These are phyloP conservation scores for Prinsepia uniflora DNA, from an alignment of 306 rosid genomes.

Conservation along the genomic window DNA sequence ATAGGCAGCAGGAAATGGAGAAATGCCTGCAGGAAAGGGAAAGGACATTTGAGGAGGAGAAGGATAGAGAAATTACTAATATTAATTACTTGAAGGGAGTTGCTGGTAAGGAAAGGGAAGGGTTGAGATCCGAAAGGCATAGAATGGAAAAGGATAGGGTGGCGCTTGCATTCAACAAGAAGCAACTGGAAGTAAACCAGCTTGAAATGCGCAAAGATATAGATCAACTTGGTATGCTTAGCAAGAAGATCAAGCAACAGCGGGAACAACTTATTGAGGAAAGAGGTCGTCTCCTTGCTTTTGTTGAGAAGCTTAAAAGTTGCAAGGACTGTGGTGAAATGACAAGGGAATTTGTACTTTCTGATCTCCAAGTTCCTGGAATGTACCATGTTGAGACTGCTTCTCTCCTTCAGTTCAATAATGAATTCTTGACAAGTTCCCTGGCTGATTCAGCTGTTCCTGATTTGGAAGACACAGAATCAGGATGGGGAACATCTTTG, in stretches of 20 bases:
- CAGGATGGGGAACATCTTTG: slow-evolving; percentile 47
- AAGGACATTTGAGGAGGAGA: slow-evolving; percentile 64
- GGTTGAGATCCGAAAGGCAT: slow-evolving; percentile 45
- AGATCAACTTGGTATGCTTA: slow-evolving; percentile 62
- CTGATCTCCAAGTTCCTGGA: slow-evolving; percentile 61
- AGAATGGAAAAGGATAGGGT: slow-evolving; percentile 54
- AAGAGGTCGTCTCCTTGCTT: slow-evolving; percentile 49
- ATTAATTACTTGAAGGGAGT: slow-evolving; percentile 51
- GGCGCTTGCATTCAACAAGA: slow-evolving; percentile 52
- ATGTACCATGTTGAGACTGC: slow-evolving; percentile 33
- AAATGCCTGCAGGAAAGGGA: slow-evolving; percentile 47
- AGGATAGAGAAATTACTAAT: slow-evolving; percentile 50
- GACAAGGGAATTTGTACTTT: slow-evolving; percentile 50
- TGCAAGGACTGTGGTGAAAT: slow-evolving; percentile 68
- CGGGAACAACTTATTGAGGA: slow-evolving; percentile 65
- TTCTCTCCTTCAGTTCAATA: slow-evolving; percentile 32
- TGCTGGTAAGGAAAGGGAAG: slow-evolving; percentile 62
- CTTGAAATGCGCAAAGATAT: slow-evolving; percentile 71
- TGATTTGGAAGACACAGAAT: slow-evolving; percentile 37
- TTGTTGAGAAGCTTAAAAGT: slow-evolving; percentile 72
- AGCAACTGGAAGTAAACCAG: slow-evolving; percentile 52
- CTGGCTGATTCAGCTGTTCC: slow-evolving; percentile 28
- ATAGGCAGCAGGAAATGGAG: slow-evolving; percentile 52
- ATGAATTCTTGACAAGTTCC: slow-evolving; percentile 25
- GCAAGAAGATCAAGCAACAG: slow-evolving; percentile 70